Evolutionary conservation across 495 filamentous ascomycete genomes (phyloP).

Genomic region (Tuber borchii): DNA sequence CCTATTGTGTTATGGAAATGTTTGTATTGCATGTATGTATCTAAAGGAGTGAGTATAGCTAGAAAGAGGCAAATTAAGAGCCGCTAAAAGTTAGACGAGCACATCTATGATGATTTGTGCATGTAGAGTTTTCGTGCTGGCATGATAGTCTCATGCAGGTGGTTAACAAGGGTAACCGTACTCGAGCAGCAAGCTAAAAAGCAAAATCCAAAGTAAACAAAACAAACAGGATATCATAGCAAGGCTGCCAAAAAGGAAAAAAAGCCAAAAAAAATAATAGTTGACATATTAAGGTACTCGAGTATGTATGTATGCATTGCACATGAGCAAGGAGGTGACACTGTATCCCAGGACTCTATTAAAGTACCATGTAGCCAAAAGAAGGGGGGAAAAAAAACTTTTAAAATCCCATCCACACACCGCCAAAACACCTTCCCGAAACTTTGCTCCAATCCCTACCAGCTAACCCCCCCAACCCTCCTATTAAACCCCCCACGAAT

Average conservation of each 20-base stretch:
- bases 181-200: neutral
- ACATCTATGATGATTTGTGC: neutral
- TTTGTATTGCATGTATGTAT: too few species aligned
- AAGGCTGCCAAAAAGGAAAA: neutral
- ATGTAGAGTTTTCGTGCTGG: neutral
- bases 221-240: neutral
- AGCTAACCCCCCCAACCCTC: constrained; percentile 70
- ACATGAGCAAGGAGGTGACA: neutral
- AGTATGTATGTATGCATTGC: neutral
- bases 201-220: neutral
- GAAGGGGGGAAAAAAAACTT: neutral
- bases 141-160: neutral
- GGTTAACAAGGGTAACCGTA: neutral
- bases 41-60: too few species aligned
- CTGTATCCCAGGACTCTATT: neutral
- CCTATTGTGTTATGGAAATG: too few species aligned
- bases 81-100: neutral
- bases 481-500: constrained; percentile 87
- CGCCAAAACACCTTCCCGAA: neutral
- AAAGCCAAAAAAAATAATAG: too few species aligned
- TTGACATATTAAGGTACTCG: neutral
- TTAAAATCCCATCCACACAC: neutral
- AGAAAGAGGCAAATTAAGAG: too few species aligned
- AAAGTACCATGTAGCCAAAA: neutral
- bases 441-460: constrained; percentile 50